A percentile compares a stretch with the other conserved stretches of the same genome.
Conservation (phyloP, 495 filamentous ascomycete genomes). For the Aspergillus affinis region DNA sequence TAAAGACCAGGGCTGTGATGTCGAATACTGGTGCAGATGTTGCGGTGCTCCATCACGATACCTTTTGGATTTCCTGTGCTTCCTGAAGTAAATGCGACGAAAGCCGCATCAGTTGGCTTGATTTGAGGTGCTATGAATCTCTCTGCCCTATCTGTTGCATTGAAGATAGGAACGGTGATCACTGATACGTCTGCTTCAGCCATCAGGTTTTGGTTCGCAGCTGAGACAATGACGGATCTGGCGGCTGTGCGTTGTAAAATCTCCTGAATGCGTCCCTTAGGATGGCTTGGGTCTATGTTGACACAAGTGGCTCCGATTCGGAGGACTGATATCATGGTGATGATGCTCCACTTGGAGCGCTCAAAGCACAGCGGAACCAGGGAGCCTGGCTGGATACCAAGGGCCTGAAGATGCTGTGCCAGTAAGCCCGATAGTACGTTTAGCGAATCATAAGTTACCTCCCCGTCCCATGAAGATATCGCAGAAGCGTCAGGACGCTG, state of each 20-base stretch:
- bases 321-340: constrained; percentile 25
- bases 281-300: background rate
- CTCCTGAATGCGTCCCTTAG: background rate
- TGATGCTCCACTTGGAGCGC: constrained; percentile 22
- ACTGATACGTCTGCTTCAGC: background rate
- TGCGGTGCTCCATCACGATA: background rate
- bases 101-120: background rate
- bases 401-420: background rate
- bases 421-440: background rate
- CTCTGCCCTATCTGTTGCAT: background rate
- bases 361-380: constrained; percentile 30
- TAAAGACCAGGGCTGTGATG: background rate
- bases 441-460: background rate
- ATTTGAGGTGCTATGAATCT: too few species aligned
- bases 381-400: constrained; percentile 5
- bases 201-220: background rate
- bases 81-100: background rate
- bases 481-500: background rate
- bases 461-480: background rate
- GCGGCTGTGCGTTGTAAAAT: background rate
- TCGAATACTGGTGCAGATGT: background rate
- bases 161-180: background rate
- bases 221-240: background rate
- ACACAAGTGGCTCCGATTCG: constrained; percentile 19
- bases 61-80: background rate